These are phyloP conservation scores for Xylaria intraflava DNA, from an alignment of 495 filamentous ascomycete genomes.

Conservation along the genomic window DNA sequence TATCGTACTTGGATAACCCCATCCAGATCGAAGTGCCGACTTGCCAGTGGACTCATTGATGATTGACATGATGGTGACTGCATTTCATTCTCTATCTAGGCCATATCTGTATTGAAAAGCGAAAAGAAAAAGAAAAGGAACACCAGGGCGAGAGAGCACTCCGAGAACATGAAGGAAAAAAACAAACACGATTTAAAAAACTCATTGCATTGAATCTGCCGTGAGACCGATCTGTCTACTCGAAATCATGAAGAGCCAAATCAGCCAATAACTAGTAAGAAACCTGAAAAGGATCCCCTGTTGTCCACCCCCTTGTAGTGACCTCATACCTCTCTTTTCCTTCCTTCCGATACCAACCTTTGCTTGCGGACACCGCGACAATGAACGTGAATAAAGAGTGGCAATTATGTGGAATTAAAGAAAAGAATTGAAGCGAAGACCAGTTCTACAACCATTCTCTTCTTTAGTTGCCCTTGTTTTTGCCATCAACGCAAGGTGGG, in stretches of 20 bases:
- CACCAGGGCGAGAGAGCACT: background rate
- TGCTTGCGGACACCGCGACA: background rate
- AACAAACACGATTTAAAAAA: background rate
- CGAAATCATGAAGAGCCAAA: slow-evolving; percentile 4
- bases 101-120: too few relatives aligned
- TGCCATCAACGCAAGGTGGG: slow-evolving; percentile 7
- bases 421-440: background rate
- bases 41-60: too few relatives aligned
- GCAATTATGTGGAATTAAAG: background rate
- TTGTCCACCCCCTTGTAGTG: background rate
- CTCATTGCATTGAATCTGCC: slow-evolving; percentile 4
- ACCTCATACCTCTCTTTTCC: background rate
- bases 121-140: too few relatives aligned
- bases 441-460: background rate
- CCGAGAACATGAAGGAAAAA: background rate
- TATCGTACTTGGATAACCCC: too few relatives aligned
- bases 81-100: background rate
- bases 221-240: slow-evolving; percentile 10
- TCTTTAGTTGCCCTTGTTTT: background rate
- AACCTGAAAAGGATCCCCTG: slow-evolving; percentile 8
- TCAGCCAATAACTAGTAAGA: slow-evolving; percentile 6
- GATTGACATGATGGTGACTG: too few relatives aligned
- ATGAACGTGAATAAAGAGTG: background rate
- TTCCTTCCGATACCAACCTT: background rate
- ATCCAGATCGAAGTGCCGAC: too few relatives aligned